Percentiles rank a stretch among this genome's conserved stretches.
Conservation (phyloP, 345 rosid species). For the Dimocarpus longan region DNA sequence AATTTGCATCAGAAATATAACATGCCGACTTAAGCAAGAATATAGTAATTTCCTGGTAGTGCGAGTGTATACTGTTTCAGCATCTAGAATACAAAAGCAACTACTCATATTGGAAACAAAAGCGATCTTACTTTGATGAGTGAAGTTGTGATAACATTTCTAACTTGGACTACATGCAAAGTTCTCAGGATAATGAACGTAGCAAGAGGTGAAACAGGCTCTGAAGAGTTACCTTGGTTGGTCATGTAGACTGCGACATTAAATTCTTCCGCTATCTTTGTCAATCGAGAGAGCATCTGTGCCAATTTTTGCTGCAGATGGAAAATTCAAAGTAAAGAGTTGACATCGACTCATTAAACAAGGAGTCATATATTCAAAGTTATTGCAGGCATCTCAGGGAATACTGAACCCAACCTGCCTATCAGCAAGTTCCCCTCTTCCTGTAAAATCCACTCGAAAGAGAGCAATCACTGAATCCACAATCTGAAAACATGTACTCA, state of each 20-base stretch:
- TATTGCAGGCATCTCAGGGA: conserved; percentile 5
- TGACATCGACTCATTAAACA: neutral
- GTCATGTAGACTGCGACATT: conserved; percentile 93
- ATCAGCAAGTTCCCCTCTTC: conserved; percentile 93
- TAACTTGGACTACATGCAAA: neutral
- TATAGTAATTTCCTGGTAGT: neutral
- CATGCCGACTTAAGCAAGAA: neutral
- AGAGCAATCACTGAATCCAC: conserved; percentile 86
- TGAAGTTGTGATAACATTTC: neutral
- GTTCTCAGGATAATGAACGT: neutral
- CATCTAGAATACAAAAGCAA: neutral
- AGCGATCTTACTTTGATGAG: neutral
- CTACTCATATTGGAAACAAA: neutral
- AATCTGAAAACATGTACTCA: conserved; percentile 47
- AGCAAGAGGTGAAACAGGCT: neutral
- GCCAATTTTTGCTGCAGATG: conserved; percentile 89
- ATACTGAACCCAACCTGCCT: conserved; percentile 56
- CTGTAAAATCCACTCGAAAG: conserved; percentile 83
- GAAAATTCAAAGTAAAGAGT: conserved; percentile 15
- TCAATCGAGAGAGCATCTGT: conserved; percentile 83
- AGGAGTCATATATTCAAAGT: neutral
- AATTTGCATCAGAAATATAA: neutral
- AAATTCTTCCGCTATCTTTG: conserved; percentile 91
- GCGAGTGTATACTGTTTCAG: neutral
- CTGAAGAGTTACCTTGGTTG: conserved; percentile 64